Percentiles rank a stretch among this genome's conserved stretches.
Conservation (phyloP, 768 basidiomycete genomes). For the Hericium rajendrae region DNA sequence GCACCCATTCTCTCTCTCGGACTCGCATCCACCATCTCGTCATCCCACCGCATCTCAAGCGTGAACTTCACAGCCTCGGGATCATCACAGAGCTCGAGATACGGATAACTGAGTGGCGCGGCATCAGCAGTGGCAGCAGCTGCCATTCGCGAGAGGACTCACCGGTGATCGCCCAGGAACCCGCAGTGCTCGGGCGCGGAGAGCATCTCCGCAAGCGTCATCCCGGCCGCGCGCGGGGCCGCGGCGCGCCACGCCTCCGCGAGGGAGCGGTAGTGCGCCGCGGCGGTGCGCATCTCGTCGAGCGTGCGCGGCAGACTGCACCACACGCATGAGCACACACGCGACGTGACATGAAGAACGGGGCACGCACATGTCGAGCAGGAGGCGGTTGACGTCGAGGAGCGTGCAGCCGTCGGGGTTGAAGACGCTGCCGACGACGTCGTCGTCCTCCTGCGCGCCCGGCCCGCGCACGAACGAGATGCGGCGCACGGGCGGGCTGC, state of each 20-base stretch:
- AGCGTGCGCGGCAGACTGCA: slow-evolving; percentile 10
- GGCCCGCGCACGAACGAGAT: slow-evolving; percentile 8
- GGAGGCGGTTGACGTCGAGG: slow-evolving; percentile 14
- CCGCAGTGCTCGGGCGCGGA: slow-evolving; percentile 5
- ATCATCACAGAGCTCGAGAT: neutral
- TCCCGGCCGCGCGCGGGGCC: neutral
- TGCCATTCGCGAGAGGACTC: neutral
- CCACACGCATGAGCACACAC: neutral
- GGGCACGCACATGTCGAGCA: slow-evolving; percentile 12
- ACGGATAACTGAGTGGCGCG: neutral
- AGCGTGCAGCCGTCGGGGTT: slow-evolving; percentile 14
- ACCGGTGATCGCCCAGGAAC: slow-evolving; percentile 13
- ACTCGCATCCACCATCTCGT: neutral
- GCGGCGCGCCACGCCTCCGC: slow-evolving; percentile 8
- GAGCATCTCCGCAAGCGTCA: slow-evolving; percentile 8
- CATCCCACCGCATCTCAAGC: neutral
- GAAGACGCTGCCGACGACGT: slow-evolving; percentile 10
- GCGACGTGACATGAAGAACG: neutral
- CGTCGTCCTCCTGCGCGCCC: slow-evolving; percentile 1
- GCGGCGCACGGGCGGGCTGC: slow-evolving; percentile 10
- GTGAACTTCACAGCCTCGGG: neutral
- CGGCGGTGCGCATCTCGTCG: slow-evolving; percentile 10
- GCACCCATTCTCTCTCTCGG: neutral
- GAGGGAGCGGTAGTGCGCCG: slow-evolving; percentile 13
- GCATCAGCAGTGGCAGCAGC: neutral